Evolutionary conservation across 1,284 basidiomycete genomes (phyloP).

Genomic region (Cryptococcus amylolentus): DNA sequence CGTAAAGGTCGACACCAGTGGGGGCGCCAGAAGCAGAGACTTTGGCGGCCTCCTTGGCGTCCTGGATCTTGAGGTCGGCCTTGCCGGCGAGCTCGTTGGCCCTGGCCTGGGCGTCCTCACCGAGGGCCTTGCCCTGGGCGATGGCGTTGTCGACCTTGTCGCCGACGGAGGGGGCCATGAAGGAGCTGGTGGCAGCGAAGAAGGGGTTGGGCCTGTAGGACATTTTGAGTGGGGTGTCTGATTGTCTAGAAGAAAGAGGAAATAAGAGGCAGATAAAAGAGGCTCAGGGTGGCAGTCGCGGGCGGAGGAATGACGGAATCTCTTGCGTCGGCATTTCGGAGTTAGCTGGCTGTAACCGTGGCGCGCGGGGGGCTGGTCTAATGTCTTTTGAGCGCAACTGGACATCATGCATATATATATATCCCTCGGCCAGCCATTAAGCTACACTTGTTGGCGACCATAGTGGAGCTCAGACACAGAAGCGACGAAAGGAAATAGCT

Average conservation of each 20-base stretch:
- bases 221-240: constrained; percentile 19
- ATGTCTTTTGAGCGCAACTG: too few relatives aligned
- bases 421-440: too few relatives aligned
- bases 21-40: constrained; percentile 34
- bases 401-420: too few relatives aligned
- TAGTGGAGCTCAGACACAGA: too few relatives aligned
- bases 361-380: background rate
- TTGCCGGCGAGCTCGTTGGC: constrained; percentile 25
- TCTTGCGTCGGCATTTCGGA: background rate
- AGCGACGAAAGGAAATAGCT: too few relatives aligned
- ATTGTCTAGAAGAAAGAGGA: too few relatives aligned
- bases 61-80: constrained; percentile 30
- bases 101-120: constrained; percentile 28
- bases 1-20: constrained; percentile 52
- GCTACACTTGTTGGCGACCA: too few relatives aligned
- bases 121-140: constrained; percentile 33
- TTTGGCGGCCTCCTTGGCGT: constrained; percentile 45
- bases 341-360: background rate
- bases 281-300: background rate
- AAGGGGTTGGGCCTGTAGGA: constrained; percentile 47
- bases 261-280: too few relatives aligned
- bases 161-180: constrained; percentile 49
- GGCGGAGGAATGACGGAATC: background rate
- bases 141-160: constrained; percentile 48
- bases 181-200: constrained; percentile 46